Evolutionary conservation across 257 asterid species (phyloP), one percentile per base, ranked within the genome.

Genomic region (Misopates orontium): DNA sequence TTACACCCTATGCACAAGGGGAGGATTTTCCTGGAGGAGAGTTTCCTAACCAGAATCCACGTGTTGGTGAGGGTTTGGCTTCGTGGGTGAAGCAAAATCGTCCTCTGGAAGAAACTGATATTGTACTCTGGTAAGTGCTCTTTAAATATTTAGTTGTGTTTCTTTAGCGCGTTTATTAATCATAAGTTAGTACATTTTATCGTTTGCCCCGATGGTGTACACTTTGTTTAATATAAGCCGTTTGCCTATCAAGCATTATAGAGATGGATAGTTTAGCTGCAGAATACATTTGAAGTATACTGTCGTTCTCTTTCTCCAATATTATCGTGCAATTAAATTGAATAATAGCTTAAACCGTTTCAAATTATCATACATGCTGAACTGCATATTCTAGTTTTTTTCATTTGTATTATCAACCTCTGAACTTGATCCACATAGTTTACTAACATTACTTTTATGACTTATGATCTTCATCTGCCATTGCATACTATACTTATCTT

Each of bases 1-100:
- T 92, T 75, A 92, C 98, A 52, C 90, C 80, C 66, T 92, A 78
- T 78, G 87, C 96, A 52, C 86, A 79, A 12, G 97, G 96, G 49
- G 96, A 92, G 82, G 96, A 85, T 77, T 89, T 92, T 71, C 98
- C 98, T 1, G 98, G 98, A 18, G 98, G 96, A 65, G 98, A 92
- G 78, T 92, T 92, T 71, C 98, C 97, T 58, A 92, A 92, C 78
- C 98, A 92, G 81, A 92, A 92, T 73, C 98, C 98, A 19, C 98
- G 98, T 56, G 90, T 68, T 62, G 95, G 98, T 22, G 98, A 92
- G 79, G 98, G 98, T 24, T 71, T 92, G 78, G 93, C 80, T 80
- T 92, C 98, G 1, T 92, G 97, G 96, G 97, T 92, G 42, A 86
- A 87, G 82, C 83, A 83, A 62, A 87, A 92, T 19, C 95, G 98